These are phyloP conservation scores for Rosa chinensis DNA, from an alignment of 306 rosid species.

Conservation along the genomic window DNA sequence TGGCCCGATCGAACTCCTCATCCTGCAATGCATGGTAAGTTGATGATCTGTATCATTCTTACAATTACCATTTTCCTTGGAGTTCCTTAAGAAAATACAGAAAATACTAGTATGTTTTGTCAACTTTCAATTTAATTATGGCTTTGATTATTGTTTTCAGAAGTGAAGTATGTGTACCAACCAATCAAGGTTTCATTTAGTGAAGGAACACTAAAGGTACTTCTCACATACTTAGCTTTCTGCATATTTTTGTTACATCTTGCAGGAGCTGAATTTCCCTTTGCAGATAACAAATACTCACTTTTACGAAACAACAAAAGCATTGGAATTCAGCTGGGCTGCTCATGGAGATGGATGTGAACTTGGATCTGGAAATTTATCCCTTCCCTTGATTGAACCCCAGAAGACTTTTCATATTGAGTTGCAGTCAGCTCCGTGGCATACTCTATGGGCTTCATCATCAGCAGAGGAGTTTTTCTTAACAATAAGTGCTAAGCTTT, in stretches of 20 bases:
- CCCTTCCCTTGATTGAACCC: conserved; percentile 62
- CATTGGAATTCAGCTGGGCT: conserved; percentile 76
- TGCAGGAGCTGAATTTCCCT: conserved; percentile 19
- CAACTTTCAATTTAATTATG: background rate
- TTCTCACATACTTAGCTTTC: conserved; percentile 13
- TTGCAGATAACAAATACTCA: conserved; percentile 68
- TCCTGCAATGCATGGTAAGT: conserved; percentile 84
- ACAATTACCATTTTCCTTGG: background rate
- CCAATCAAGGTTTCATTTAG: conserved; percentile 68
- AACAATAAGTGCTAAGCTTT: conserved; percentile 59
- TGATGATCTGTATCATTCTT: conserved; percentile 11
- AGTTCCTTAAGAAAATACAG: background rate
- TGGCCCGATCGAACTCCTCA: conserved; percentile 95
- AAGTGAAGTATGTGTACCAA: conserved; percentile 82
- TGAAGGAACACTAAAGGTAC: conserved; percentile 66
- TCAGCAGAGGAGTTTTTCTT: conserved; percentile 58
- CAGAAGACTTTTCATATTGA: conserved; percentile 54
- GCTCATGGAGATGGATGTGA: conserved; percentile 69
- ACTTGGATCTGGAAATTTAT: conserved; percentile 67
- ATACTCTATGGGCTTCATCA: conserved; percentile 60
- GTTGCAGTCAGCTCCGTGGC: conserved; percentile 78
- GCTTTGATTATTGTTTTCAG: conserved; percentile 50
- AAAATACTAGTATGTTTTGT: background rate
- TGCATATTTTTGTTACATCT: conserved; percentile 7
- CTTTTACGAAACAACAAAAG: conserved; percentile 75